Conservation (phyloP, 169 alveolate species). For the Plasmodium gonderi region DNA sequence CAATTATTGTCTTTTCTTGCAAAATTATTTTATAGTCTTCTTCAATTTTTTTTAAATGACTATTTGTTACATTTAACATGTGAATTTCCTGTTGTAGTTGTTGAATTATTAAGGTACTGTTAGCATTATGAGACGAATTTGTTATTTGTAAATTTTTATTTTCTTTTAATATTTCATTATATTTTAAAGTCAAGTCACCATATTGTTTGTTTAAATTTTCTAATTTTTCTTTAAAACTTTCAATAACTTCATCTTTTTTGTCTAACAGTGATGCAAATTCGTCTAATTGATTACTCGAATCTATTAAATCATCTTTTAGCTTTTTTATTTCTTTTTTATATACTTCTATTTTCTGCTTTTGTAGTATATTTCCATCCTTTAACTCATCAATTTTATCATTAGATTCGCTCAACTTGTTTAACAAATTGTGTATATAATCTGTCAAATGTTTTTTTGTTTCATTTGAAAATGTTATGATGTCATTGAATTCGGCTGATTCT, state of each 20-base stretch:
- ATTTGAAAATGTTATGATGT: conserved; percentile 54
- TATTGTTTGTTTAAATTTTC: conserved; percentile 41
- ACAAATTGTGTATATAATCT: conserved; percentile 65
- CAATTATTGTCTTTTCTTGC: conserved; percentile 66
- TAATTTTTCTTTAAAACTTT: conserved; percentile 38
- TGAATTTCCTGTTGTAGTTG: conserved; percentile 72
- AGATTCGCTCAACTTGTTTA: conserved; percentile 51
- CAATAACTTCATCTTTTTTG: conserved; percentile 59
- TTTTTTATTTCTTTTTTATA: conserved; percentile 62
- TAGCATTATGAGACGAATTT: conserved; percentile 54
- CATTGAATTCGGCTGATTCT: conserved; percentile 71
- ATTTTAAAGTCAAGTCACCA: conserved; percentile 20
- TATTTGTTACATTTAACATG: conserved; percentile 41
- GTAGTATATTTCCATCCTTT: conserved; percentile 38
- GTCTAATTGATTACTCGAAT: conserved; percentile 67
- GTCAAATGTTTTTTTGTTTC: conserved; percentile 68
- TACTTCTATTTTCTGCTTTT: conserved; percentile 35
- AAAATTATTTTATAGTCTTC: conserved; percentile 63
- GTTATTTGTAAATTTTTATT: conserved; percentile 51
- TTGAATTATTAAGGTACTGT: conserved; percentile 48
- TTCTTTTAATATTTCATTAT: conserved; percentile 56
- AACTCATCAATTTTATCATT: conserved; percentile 68
- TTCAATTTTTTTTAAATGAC: conserved; percentile 57
- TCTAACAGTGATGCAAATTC: conserved; percentile 66
- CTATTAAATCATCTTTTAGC: conserved; percentile 51